Evolutionary conservation across 2,329 filamentous ascomycete species (phyloP), one percentile per base, ranked within the genome.

Genomic region (Phoma sp.): DNA sequence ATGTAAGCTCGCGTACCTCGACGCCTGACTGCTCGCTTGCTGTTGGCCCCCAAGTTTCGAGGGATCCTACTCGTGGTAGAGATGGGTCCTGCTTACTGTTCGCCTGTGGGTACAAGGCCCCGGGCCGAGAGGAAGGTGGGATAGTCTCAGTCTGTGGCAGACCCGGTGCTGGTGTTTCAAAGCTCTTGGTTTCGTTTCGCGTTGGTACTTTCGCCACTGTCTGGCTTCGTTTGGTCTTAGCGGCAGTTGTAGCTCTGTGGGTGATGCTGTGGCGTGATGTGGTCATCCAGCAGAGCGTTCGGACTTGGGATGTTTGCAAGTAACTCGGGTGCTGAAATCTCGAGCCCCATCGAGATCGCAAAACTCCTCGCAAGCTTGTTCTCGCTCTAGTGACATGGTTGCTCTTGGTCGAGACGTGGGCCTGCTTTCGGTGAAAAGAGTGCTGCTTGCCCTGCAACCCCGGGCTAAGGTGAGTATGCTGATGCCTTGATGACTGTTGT

Each of bases 31-130:
- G 10, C 29, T 10, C 4, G 29, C 15, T 6, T 31, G 29, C 29
- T 13, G 29, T 31, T 13, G 29, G 29, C 29, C 10, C 29, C 29
- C 12, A 31, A 12, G 29, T 31, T 31, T 31, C 12, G 12, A 13
- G 12, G 12, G 12, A 10, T 21, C 19, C 15, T 24, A 3, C 37
- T 19, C 13, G 15, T 12, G 43, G 17, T 22, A 12, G 10, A 13
- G 6, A 9, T 15, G 32, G 3, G 22, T 10, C 31, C 6, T 3
- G 24, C 46, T 36, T 35, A 50, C n/a, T 10, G 10, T 17, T 36
- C 29, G 43, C 17, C 43, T 45, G 41, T 29, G n/a, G 36, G 22
- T 40, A 46, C 36, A 43, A 52, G 48, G 17, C 49, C 36, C 41
- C 49, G 49, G 49, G 36, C 41, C 49, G 41, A 52, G 41, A 2